phyloP scores from a whole-genome alignment of 345 rosid species.

The Citrus cavaleriei region DNA sequence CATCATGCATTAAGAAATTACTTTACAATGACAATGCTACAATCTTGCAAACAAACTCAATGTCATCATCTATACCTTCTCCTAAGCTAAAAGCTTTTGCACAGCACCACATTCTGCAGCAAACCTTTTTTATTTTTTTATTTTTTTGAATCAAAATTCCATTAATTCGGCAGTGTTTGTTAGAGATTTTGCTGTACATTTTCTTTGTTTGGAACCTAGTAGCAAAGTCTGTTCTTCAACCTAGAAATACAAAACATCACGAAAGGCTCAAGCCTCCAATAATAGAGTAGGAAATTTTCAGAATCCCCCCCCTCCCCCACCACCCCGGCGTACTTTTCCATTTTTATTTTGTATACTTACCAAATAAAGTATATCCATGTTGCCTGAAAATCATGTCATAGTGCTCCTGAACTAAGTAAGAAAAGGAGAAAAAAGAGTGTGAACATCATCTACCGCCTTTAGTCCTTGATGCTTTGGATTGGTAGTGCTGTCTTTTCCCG shows the following conservation, averaged over 20 bases:
- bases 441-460: slow-evolving; percentile 33
- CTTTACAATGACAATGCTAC: not conserved
- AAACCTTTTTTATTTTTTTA: not conserved
- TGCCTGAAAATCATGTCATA: not conserved
- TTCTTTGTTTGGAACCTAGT: slow-evolving; percentile 11
- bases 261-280: not conserved
- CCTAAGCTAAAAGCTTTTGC: not conserved
- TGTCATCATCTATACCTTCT: slow-evolving; percentile 6
- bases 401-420: not conserved
- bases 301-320: too few relatives aligned
- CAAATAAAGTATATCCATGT: not conserved
- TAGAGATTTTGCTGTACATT: slow-evolving; percentile 20
- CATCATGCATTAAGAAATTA: not conserved
- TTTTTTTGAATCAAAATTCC: not conserved
- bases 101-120: not conserved
- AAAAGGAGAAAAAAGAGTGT: not conserved
- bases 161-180: not conserved
- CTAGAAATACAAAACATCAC: slow-evolving; percentile 2
- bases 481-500: slow-evolving; percentile 46
- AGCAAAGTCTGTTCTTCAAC: slow-evolving; percentile 3
- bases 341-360: slow-evolving; percentile 8
- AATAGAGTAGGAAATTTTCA: not conserved
- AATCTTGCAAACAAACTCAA: not conserved
- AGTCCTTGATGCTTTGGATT: slow-evolving; percentile 41
- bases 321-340: too few relatives aligned